phyloP scores from a whole-genome alignment of 352 stramenopile species.

The Pythium plurisporium region DNA sequence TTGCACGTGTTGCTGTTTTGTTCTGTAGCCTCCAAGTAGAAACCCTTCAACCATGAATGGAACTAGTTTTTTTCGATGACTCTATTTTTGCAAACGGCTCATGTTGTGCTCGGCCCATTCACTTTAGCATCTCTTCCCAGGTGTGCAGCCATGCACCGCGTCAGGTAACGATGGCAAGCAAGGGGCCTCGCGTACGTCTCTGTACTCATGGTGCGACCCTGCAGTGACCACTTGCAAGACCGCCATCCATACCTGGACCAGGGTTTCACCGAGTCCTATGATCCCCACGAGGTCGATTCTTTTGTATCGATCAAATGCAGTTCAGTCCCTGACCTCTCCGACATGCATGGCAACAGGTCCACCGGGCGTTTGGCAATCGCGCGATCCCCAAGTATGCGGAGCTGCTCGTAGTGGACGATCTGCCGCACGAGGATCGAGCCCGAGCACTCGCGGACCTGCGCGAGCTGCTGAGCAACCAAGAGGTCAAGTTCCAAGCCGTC shows the following conservation, averaged over 20 bases:
- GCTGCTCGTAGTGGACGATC: slow-evolving; percentile 49
- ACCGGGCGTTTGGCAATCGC: slow-evolving; percentile 46
- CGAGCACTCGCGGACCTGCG: slow-evolving; percentile 41
- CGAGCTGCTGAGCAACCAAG: slow-evolving; percentile 54
- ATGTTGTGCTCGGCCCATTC: not conserved
- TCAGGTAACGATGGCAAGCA: slow-evolving; percentile 29
- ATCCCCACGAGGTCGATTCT: slow-evolving; percentile 35
- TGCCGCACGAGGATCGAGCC: slow-evolving; percentile 48
- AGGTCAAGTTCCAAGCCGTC: slow-evolving; percentile 50
- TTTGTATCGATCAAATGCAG: too few species aligned
- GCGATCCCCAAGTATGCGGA: slow-evolving; percentile 58
- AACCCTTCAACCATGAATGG: not conserved
- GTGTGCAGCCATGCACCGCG: slow-evolving; percentile 41
- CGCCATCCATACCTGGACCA: slow-evolving; percentile 55
- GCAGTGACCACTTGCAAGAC: slow-evolving; percentile 55
- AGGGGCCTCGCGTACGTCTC: not conserved
- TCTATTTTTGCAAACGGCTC: not conserved
- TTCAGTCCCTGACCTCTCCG: too few species aligned
- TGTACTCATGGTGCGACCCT: not conserved
- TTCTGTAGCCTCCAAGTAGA: not conserved
- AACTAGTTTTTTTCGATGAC: not conserved
- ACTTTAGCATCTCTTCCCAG: not conserved
- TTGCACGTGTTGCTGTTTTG: not conserved
- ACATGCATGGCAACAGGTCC: slow-evolving; percentile 28
- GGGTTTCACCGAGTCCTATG: slow-evolving; percentile 52